Conservation (phyloP, 1,139 yeast genomes). For the Kluyveromyces sp. region DNA sequence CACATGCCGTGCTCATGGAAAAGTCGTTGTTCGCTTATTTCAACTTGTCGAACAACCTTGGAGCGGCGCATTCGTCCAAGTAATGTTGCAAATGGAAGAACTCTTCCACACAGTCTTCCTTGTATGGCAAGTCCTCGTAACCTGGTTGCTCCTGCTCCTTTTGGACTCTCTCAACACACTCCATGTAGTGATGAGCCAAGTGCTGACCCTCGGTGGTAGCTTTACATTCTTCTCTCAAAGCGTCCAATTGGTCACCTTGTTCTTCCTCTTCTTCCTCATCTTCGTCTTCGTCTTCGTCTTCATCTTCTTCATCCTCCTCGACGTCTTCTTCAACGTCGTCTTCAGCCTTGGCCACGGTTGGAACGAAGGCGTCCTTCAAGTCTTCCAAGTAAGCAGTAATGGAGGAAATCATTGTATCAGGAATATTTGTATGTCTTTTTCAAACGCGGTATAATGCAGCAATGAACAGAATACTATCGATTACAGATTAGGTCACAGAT, state of each 20-base stretch:
- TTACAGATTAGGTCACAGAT: too few relatives aligned
- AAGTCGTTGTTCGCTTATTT: constrained; percentile 40
- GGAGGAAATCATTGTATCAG: constrained; percentile 45
- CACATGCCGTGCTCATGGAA: not conserved
- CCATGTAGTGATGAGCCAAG: constrained; percentile 82
- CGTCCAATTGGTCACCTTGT: constrained; percentile 59
- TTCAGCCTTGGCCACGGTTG: constrained; percentile 70
- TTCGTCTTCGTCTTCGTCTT: constrained; percentile 56
- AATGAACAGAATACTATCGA: too few relatives aligned
- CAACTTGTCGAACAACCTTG: constrained; percentile 79
- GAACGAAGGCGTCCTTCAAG: constrained; percentile 73
- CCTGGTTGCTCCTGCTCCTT: constrained; percentile 77
- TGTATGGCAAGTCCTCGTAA: constrained; percentile 71
- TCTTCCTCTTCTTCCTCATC: constrained; percentile 80
- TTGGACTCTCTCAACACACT: constrained; percentile 91
- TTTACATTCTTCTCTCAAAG: constrained; percentile 61
- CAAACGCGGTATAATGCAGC: not conserved
- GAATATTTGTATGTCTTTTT: not conserved
- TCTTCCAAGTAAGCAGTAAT: constrained; percentile 51
- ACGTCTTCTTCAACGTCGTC: constrained; percentile 27
- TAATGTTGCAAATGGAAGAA: constrained; percentile 96
- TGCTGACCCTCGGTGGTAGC: constrained; percentile 64
- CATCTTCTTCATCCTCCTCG: constrained; percentile 32
- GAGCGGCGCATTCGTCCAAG: constrained; percentile 87
- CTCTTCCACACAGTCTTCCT: constrained; percentile 97